A percentile compares a stretch with the other conserved stretches of the same genome.
These are phyloP conservation scores for Entomortierella lignicola DNA, from an alignment of 192 early-diverging fungal genomes.

Conservation along the genomic window DNA sequence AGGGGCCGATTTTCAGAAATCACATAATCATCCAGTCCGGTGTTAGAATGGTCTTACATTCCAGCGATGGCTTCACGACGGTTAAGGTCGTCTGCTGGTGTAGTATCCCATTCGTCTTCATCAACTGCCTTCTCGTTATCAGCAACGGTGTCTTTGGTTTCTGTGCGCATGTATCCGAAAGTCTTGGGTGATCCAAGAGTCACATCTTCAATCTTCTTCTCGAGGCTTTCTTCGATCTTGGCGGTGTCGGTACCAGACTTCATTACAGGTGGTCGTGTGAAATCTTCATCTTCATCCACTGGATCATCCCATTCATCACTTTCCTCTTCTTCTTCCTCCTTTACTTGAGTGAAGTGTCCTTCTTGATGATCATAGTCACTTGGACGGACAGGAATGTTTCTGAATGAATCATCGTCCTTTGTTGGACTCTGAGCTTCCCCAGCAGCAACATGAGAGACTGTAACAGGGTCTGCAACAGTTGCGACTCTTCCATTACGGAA, in stretches of 20 bases:
- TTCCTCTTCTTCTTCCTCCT: slow-evolving; percentile 16
- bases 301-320: slow-evolving; percentile 18
- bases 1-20: neutral
- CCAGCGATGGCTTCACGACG: slow-evolving; percentile 37
- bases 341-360: neutral
- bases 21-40: neutral
- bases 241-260: neutral
- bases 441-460: neutral
- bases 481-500: slow-evolving; percentile 22
- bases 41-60: slow-evolving; percentile 7
- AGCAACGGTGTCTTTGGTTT: neutral
- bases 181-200: slow-evolving; percentile 19
- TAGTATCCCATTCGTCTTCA: slow-evolving; percentile 41
- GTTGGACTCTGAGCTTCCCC: slow-evolving; percentile 15
- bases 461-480: neutral
- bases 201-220: slow-evolving; percentile 10
- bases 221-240: slow-evolving; percentile 1
- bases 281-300: slow-evolving; percentile 5
- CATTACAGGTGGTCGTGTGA: neutral
- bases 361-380: slow-evolving; percentile 29
- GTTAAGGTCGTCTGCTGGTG: slow-evolving; percentile 11
- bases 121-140: slow-evolving; percentile 21
- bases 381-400: slow-evolving; percentile 23
- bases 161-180: neutral
- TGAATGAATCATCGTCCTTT: slow-evolving; percentile 41